phyloP scores from a whole-genome alignment of 345 rosid species.

The Carallia pectinifolia region DNA sequence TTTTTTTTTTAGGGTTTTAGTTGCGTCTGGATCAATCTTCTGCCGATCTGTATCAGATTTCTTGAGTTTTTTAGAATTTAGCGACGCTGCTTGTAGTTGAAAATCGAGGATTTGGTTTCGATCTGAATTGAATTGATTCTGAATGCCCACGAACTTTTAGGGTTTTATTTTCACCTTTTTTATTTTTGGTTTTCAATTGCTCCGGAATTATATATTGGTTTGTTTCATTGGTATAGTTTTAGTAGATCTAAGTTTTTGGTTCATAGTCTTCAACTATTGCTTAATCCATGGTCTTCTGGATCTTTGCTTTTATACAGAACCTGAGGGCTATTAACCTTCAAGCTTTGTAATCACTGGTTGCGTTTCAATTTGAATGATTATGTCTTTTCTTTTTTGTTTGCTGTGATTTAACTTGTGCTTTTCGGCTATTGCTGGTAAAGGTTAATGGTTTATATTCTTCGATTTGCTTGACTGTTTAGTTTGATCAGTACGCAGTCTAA shows the following conservation, averaged over 20 bases:
- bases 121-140: background rate
- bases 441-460: too few species aligned
- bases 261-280: too few species aligned
- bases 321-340: too few species aligned
- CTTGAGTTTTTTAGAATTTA: slow-evolving; percentile 14
- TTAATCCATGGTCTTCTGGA: background rate
- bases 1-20: slow-evolving; percentile 10
- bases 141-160: background rate
- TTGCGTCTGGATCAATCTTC: slow-evolving; percentile 22
- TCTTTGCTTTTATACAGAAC: background rate
- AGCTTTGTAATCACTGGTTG: too few species aligned
- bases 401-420: too few species aligned
- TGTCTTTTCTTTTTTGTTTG: too few species aligned
- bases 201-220: too few species aligned
- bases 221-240: background rate
- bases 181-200: background rate
- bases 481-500: too few species aligned
- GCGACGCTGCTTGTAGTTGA: background rate
- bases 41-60: background rate
- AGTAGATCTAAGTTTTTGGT: slow-evolving; percentile 12
- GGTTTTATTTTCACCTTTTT: background rate
- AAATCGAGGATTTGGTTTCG: background rate
- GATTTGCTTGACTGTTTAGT: too few species aligned
- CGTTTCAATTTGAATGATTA: too few species aligned
- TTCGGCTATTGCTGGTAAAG: too few species aligned